These are phyloP conservation scores for Fraxinus floribunda DNA, from an alignment of 305 asterid genomes.

Conservation along the genomic window DNA sequence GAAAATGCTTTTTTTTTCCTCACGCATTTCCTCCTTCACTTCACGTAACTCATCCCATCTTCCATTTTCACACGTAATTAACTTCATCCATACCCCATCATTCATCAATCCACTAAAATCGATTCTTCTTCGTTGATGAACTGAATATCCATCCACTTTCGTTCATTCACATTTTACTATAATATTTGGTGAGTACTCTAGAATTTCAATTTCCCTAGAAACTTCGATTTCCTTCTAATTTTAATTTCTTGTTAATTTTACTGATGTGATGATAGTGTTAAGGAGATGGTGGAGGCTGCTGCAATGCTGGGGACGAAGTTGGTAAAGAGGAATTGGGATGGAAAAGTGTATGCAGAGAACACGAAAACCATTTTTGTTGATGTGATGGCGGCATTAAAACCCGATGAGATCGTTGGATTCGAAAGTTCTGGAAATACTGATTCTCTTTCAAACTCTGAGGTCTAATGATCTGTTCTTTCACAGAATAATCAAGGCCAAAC, in stretches of 20 bases:
- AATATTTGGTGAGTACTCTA: not conserved
- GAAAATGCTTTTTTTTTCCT: no score
- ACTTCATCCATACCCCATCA: no score
- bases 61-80: no score
- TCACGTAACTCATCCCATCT: no score
- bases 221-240: not conserved
- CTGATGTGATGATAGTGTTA: slow-evolving; percentile 19
- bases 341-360: slow-evolving; percentile 29
- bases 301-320: slow-evolving; percentile 32
- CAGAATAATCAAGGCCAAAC: not conserved
- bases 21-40: no score
- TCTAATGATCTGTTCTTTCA: no score
- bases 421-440: slow-evolving; percentile 15
- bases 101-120: not conserved
- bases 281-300: slow-evolving; percentile 40
- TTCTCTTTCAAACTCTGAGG: slow-evolving; percentile 23
- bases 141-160: not conserved
- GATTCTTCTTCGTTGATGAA: not conserved
- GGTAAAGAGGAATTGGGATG: slow-evolving; percentile 36
- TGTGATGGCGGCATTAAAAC: slow-evolving; percentile 18
- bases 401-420: slow-evolving; percentile 30
- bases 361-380: slow-evolving; percentile 25
- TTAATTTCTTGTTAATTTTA: not conserved
- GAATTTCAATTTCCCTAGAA: not conserved
- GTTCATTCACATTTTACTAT: not conserved